These are phyloP conservation scores for Penicillium vulpinum DNA, from an alignment of 2,329 filamentous ascomycete species.

Conservation along the genomic window DNA sequence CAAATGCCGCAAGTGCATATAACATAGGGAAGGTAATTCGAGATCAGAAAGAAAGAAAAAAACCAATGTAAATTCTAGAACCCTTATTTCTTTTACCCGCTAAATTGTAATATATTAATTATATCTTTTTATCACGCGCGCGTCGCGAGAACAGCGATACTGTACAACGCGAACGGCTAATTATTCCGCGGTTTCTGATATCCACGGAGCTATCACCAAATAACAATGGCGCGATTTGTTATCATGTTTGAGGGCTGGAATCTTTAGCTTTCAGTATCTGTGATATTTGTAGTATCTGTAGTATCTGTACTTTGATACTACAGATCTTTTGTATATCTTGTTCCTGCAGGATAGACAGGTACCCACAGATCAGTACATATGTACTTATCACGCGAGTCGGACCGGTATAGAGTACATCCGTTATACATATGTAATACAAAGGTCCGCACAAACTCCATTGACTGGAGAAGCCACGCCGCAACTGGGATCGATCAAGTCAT, in stretches of 20 bases:
- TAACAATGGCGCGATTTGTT: conserved; percentile 12
- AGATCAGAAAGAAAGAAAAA: background rate
- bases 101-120: background rate
- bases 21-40: background rate
- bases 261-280: too few species aligned
- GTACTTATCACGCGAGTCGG: background rate
- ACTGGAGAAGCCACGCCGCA: conserved; percentile 19
- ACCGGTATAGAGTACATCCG: background rate
- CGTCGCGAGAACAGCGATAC: conserved; percentile 1
- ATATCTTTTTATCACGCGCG: conserved; percentile 9
- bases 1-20: conserved; percentile 19
- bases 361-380: background rate
- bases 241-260: conserved; percentile 7
- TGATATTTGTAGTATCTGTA: too few species aligned
- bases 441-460: conserved; percentile 13
- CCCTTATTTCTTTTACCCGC: background rate
- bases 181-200: conserved; percentile 11
- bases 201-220: conserved; percentile 7
- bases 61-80: conserved; percentile 3
- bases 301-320: background rate
- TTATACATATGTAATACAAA: conserved; percentile 3
- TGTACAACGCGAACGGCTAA: conserved; percentile 10
- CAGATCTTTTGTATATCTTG: background rate
- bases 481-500: conserved; percentile 15
- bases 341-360: conserved; percentile 10